Conservation (phyloP, 169 alveolate genomes). For the Haemoproteus tartakovskyi region DNA sequence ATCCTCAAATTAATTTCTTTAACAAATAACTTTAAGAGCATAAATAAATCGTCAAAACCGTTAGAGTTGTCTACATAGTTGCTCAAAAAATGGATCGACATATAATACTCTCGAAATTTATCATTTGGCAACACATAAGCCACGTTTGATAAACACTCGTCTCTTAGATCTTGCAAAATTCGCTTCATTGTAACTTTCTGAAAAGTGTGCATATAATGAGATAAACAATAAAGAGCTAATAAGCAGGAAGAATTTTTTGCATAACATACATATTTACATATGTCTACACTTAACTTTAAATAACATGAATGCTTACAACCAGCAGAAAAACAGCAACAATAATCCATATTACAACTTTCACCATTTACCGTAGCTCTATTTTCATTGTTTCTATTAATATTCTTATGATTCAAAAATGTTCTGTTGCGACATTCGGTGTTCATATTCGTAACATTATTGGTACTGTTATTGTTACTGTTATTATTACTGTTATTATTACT, state of each 20-base stretch:
- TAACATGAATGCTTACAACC: not conserved
- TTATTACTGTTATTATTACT: too few species aligned
- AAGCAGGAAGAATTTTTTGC: slow-evolving; percentile 28
- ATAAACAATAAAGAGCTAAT: slow-evolving; percentile 18
- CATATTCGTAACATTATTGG: too few species aligned
- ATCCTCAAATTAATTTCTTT: slow-evolving; percentile 42
- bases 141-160: slow-evolving; percentile 50
- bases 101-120: slow-evolving; percentile 58
- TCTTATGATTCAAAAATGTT: too few species aligned
- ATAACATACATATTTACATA: not conserved
- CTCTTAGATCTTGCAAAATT: slow-evolving; percentile 65
- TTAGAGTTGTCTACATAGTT: slow-evolving; percentile 67
- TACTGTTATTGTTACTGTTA: too few species aligned
- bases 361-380: too few species aligned
- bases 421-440: too few species aligned
- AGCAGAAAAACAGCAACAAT: too few species aligned
- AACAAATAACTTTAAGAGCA: slow-evolving; percentile 58
- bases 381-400: too few species aligned
- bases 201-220: slow-evolving; percentile 55
- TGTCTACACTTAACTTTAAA: not conserved
- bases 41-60: slow-evolving; percentile 61
- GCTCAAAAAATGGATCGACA: slow-evolving; percentile 56
- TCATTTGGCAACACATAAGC: slow-evolving; percentile 43
- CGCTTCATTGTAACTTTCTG: slow-evolving; percentile 67
- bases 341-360: too few species aligned